Evolutionary conservation across 371 early-diverging fungal species (phyloP).

Genomic region (Aphelidium insulamus): DNA sequence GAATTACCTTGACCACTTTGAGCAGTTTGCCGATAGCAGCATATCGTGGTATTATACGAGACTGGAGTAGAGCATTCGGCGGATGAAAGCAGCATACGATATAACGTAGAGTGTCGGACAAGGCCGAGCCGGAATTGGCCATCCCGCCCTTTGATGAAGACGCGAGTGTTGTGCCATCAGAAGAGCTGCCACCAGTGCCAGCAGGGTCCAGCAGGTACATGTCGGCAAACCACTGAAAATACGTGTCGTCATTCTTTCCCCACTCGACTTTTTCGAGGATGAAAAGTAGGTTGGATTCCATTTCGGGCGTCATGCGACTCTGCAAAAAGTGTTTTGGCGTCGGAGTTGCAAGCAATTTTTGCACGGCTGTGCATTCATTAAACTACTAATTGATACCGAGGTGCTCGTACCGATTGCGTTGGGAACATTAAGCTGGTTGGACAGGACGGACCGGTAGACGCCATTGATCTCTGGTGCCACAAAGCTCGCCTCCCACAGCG

Average conservation of each 20-base stretch:
- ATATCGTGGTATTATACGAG: slow-evolving; percentile 49
- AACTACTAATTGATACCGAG: slow-evolving; percentile 1
- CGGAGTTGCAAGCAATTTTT: slow-evolving; percentile 22
- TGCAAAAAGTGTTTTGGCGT: slow-evolving; percentile 35
- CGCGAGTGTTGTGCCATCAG: slow-evolving; percentile 23
- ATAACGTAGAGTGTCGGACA: slow-evolving; percentile 46
- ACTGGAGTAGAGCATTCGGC: slow-evolving; percentile 43
- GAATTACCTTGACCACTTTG: slow-evolving; percentile 24
- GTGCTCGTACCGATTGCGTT: slow-evolving; percentile 10
- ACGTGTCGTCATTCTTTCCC: not conserved
- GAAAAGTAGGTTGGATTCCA: slow-evolving; percentile 39
- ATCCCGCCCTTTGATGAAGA: slow-evolving; percentile 40
- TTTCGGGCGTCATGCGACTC: slow-evolving; percentile 38
- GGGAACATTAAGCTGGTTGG: slow-evolving; percentile 25
- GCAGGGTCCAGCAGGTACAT: not conserved
- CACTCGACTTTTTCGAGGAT: slow-evolving; percentile 34
- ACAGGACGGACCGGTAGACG: slow-evolving; percentile 26
- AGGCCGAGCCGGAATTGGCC: slow-evolving; percentile 33
- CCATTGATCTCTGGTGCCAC: too few species aligned
- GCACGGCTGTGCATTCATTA: slow-evolving; percentile 11
- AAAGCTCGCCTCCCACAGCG: slow-evolving; percentile 42
- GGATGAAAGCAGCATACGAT: slow-evolving; percentile 56
- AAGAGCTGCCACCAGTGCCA: slow-evolving; percentile 14
- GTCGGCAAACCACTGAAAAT: not conserved
- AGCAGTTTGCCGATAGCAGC: slow-evolving; percentile 39